phyloP scores from a whole-genome alignment of 2,329 filamentous ascomycete species.

The Neofusicoccum laricinum region DNA sequence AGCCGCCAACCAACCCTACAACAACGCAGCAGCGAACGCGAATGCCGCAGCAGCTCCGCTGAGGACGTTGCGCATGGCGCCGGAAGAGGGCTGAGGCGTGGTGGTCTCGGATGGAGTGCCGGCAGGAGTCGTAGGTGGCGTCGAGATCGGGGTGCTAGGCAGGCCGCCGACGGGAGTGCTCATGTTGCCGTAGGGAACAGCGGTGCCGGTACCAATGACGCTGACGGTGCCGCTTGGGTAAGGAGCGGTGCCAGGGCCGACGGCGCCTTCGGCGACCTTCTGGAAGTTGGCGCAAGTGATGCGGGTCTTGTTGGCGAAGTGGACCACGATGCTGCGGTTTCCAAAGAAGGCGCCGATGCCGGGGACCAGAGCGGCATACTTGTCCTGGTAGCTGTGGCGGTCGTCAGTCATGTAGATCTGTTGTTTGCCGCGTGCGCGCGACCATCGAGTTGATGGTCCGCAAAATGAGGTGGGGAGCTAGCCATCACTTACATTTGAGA shows the following conservation, averaged over 20 bases:
- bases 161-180: background rate
- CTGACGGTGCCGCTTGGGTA: background rate
- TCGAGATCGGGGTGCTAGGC: background rate
- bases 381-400: constrained; percentile 44
- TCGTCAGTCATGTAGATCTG: background rate
- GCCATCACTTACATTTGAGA: constrained; percentile 26
- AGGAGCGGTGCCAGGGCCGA: background rate
- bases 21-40: background rate
- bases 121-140: background rate
- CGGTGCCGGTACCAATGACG: background rate
- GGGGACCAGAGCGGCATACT: constrained; percentile 46
- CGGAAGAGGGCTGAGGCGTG: background rate
- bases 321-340: constrained; percentile 54
- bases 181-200: background rate
- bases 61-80: background rate
- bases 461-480: background rate
- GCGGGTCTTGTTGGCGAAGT: constrained; percentile 51
- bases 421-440: background rate
- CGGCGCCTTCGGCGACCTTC: constrained; percentile 11
- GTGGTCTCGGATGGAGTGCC: background rate
- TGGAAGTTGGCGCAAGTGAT: constrained; percentile 58
- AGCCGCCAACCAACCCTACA: background rate
- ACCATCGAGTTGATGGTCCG: background rate
- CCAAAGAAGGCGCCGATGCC: constrained; percentile 50
- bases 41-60: background rate